These are phyloP conservation scores for Ceratonia siliqua DNA, from an alignment of 306 rosid species.

Conservation along the genomic window DNA sequence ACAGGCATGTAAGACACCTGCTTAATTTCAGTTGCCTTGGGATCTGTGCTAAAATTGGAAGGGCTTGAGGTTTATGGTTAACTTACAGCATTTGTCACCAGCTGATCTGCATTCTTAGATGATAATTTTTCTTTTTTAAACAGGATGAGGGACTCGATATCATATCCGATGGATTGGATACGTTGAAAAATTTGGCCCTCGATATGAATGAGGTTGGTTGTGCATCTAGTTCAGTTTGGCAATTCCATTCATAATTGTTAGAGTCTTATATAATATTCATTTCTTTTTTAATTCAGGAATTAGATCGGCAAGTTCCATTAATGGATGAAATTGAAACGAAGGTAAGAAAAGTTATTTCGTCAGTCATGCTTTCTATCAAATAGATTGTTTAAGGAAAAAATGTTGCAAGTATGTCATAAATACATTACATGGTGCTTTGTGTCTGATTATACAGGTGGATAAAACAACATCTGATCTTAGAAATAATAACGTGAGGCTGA, in stretches of 20 bases:
- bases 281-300: constrained; percentile 55
- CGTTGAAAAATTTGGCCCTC: constrained; percentile 68
- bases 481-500: constrained; percentile 74
- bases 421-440: constrained; percentile 18
- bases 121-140: constrained; percentile 26
- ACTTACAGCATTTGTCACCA: not conserved
- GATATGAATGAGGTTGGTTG: constrained; percentile 88
- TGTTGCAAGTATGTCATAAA: not conserved
- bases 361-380: not conserved
- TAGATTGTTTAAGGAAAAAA: constrained; percentile 1
- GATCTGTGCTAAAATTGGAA: constrained; percentile 3
- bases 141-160: constrained; percentile 89
- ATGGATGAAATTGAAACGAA: constrained; percentile 83
- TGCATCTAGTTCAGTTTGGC: constrained; percentile 10
- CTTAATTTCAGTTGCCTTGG: constrained; percentile 28
- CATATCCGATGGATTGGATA: constrained; percentile 90
- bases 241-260: constrained; percentile 11
- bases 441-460: constrained; percentile 61
- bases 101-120: constrained; percentile 5
- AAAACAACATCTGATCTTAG: constrained; percentile 60
- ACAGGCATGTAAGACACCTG: constrained; percentile 61
- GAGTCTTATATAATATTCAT: constrained; percentile 26
- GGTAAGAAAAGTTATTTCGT: constrained; percentile 40
- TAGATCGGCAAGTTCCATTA: constrained; percentile 86
- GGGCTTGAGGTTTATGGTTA: constrained; percentile 1